phyloP scores from a whole-genome alignment of 2,329 filamentous ascomycete genomes.

The Fusarium newnesense region DNA sequence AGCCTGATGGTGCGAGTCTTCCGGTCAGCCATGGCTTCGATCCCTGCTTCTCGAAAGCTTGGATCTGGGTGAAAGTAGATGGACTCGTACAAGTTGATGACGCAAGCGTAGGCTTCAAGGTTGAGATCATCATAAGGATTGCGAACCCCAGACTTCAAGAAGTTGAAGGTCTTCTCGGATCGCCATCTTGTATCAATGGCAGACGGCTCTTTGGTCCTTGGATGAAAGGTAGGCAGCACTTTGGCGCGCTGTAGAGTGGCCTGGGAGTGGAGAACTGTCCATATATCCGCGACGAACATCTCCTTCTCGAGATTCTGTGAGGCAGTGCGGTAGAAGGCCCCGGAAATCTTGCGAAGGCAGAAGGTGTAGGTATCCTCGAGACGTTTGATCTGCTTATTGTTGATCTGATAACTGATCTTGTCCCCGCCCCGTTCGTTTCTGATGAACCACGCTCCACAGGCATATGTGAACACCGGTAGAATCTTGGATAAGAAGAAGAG shows the following conservation, averaged over 20 bases:
- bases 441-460: conserved; percentile 18
- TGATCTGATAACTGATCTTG: not conserved
- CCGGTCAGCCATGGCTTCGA: not conserved
- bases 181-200: not conserved
- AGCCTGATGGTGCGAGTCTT: not conserved
- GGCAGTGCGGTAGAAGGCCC: not conserved
- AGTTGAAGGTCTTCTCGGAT: not conserved
- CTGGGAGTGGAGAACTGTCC: not conserved
- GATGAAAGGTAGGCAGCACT: too few relatives aligned
- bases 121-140: not conserved
- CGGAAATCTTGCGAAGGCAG: conserved; percentile 10
- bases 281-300: conserved; percentile 8
- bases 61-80: not conserved
- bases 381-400: not conserved
- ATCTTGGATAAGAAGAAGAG: conserved; percentile 19
- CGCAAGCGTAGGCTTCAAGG: not conserved
- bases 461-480: conserved; percentile 9
- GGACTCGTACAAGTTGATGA: not conserved
- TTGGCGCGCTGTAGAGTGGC: not conserved
- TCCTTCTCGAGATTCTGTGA: conserved; percentile 7
- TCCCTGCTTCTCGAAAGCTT: fast-evolving
- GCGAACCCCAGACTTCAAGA: not conserved
- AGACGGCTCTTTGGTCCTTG: too few relatives aligned
- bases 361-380: not conserved
- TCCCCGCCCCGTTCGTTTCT: not conserved